Conservation (phyloP, 192 early-diverging fungal species). For the Chytriomyces hyalinus region DNA sequence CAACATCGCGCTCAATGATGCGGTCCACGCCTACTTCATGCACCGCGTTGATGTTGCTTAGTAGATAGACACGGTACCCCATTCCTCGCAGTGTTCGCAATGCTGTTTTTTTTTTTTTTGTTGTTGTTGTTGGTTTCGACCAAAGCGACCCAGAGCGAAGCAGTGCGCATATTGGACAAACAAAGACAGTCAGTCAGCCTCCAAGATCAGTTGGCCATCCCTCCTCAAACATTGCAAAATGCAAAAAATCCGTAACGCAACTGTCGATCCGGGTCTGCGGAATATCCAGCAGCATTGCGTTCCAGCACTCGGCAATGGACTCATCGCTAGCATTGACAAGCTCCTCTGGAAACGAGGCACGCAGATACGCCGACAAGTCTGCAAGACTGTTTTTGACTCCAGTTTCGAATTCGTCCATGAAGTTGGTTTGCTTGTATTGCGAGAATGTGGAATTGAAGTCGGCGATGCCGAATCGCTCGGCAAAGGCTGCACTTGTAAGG, state of each 20-base stretch:
- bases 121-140: not conserved
- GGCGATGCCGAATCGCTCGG: not conserved
- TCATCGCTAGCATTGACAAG: not conserved
- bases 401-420: conserved; percentile 10
- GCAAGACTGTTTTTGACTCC: not conserved
- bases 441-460: conserved; percentile 5
- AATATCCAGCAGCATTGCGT: conserved; percentile 21
- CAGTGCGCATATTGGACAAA: not conserved
- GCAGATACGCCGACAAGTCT: not conserved
- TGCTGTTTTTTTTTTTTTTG: not conserved
- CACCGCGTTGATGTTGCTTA: conserved; percentile 8
- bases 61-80: conserved; percentile 1
- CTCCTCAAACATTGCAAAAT: not conserved
- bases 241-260: not conserved
- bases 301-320: not conserved
- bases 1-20: conserved; percentile 19
- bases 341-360: conserved; percentile 11
- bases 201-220: too few species aligned
- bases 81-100: not conserved
- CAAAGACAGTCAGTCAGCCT: too few species aligned
- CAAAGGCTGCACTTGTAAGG: not conserved
- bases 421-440: not conserved
- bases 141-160: not conserved
- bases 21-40: conserved; percentile 9
- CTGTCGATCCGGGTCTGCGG: not conserved